Conservation (phyloP, 805 yeast genomes). For the Cyberlindnera petersonii region DNA sequence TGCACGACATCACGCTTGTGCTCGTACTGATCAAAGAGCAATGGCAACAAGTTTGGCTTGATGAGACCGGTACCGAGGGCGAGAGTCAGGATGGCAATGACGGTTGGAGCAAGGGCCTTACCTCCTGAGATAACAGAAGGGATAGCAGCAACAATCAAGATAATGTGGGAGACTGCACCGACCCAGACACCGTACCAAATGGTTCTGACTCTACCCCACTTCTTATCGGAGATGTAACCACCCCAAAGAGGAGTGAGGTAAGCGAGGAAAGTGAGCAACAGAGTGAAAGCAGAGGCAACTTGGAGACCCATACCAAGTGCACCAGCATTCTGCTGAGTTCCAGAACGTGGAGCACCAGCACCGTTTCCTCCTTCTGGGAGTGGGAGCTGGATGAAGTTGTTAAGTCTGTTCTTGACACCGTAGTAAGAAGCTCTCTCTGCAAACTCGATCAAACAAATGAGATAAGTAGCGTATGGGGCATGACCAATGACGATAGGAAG, state of each 20-base stretch:
- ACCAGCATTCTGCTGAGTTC: slow-evolving; percentile 36
- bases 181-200: slow-evolving; percentile 56
- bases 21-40: slow-evolving; percentile 73
- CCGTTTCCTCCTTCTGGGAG: slow-evolving; percentile 38
- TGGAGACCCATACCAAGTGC: slow-evolving; percentile 56
- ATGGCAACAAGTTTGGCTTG: slow-evolving; percentile 64
- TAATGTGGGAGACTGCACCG: slow-evolving; percentile 58
- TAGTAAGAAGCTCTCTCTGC: slow-evolving; percentile 81
- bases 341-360: slow-evolving; percentile 25
- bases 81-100: slow-evolving; percentile 41
- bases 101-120: slow-evolving; percentile 61
- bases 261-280: slow-evolving; percentile 79
- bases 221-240: slow-evolving; percentile 72
- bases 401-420: slow-evolving; percentile 72
- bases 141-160: slow-evolving; percentile 65
- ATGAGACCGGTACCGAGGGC: slow-evolving; percentile 82
- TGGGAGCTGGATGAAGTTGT: slow-evolving; percentile 68
- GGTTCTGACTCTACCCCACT: slow-evolving; percentile 68
- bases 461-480: slow-evolving; percentile 46
- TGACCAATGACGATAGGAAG: slow-evolving; percentile 40
- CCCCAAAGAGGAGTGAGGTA: slow-evolving; percentile 77
- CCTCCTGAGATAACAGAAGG: slow-evolving; percentile 48
- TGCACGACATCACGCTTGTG: slow-evolving; percentile 56
- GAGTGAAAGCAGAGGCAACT: slow-evolving; percentile 67
- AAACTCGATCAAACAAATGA: slow-evolving; percentile 65